Conservation (phyloP, 176 grass and related monocot genomes). For the Saccharum spontaneum region DNA sequence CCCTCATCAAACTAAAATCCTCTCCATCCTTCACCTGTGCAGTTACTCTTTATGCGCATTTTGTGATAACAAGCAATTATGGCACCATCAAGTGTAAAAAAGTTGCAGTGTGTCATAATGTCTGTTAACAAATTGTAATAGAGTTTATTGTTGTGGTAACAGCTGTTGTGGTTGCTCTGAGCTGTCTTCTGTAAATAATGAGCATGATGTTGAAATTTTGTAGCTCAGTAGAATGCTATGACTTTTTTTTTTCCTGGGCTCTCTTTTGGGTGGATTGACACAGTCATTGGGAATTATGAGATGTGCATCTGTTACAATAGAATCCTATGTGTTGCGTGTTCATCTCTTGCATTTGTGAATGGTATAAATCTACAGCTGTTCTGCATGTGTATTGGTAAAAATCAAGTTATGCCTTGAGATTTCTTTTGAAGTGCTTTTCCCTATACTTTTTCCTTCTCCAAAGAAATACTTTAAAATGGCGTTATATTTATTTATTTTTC, state of each 20-base stretch:
- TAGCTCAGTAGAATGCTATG: neutral
- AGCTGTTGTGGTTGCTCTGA: neutral
- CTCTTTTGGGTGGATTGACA: neutral
- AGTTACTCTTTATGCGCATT: neutral
- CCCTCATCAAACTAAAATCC: neutral
- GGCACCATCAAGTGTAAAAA: conserved; percentile 21
- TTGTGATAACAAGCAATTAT: neutral
- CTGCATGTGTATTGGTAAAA: neutral
- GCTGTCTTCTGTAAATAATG: conserved; percentile 28
- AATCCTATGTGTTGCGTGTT: neutral
- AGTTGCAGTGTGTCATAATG: neutral
- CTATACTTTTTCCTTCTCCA: no score
- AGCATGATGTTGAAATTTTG: conserved; percentile 8
- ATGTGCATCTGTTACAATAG: neutral
- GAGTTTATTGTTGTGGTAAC: neutral
- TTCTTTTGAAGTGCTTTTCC: neutral
- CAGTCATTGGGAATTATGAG: no score
- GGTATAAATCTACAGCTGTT: neutral
- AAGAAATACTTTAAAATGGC: neutral
- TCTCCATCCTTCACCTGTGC: neutral
- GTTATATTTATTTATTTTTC: neutral
- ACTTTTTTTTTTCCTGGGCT: neutral
- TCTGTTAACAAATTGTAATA: neutral
- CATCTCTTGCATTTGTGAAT: neutral
- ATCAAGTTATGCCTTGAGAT: neutral